These are phyloP conservation scores for Nidula niveotomentosa DNA, from an alignment of 1,284 basidiomycete species.

Conservation along the genomic window DNA sequence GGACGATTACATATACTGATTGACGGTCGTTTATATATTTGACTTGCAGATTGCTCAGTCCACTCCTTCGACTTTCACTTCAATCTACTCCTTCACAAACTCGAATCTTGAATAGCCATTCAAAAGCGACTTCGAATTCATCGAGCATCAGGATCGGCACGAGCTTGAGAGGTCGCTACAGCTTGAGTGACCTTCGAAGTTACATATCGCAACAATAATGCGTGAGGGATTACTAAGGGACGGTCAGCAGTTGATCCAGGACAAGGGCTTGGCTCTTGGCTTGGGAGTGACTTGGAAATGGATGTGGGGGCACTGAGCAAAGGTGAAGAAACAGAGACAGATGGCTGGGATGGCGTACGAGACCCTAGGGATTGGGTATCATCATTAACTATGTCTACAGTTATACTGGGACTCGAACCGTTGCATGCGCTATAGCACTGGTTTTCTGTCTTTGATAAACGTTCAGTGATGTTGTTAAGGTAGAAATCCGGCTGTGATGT, in stretches of 20 bases:
- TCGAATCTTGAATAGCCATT: no score
- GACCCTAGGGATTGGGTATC: background rate
- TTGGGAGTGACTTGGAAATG: background rate
- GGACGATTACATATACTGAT: background rate
- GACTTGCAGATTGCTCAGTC: no score
- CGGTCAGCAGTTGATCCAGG: background rate
- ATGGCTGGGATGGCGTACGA: background rate
- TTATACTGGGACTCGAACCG: no score
- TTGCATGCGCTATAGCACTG: no score
- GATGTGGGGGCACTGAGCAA: no score
- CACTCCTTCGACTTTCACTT: no score
- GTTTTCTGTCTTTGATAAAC: no score
- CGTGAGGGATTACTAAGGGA: conserved; percentile 1
- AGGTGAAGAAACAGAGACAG: no score
- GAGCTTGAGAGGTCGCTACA: conserved; percentile 7
- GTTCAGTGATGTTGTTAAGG: no score
- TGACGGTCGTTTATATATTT: no score
- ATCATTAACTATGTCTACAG: background rate
- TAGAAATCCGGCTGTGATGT: conserved; percentile 3
- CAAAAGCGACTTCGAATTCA: background rate
- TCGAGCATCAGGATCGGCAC: conserved; percentile 2
- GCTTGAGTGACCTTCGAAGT: conserved; percentile 16
- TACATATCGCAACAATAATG: conserved; percentile 22
- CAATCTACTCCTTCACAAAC: no score
- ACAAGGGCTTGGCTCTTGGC: background rate